Base-by-base conservation (phyloP, 805 yeast species). In the Candida sonorensis region DNA sequence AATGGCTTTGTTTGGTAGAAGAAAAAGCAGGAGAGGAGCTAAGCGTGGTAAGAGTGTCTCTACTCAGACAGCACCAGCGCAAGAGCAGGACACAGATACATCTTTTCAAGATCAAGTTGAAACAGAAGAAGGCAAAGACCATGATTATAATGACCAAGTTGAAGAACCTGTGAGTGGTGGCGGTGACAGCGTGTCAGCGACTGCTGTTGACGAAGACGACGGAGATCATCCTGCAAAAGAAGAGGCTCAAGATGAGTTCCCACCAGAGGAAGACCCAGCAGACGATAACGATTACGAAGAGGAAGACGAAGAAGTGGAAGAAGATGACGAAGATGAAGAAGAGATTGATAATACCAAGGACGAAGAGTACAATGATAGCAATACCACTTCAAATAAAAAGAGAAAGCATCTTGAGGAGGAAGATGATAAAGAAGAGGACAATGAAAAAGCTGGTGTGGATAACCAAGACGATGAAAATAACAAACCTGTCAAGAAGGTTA, bases 311-410 rank as follows among this genome's bases (percentile, higher is more conserved):
- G 54, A 37, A 19, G 59, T 40, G 16, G 57, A 43, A 17, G 58
- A 42, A 17, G 58, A 43, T 17, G 40, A 42, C 17, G 47, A 42
- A n/a, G 45, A 35, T 20, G 53, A 42, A n/a, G n/a, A 25, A 39
- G 40, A 10, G 28, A 31, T 23, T 27, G 40, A 30, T 31, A 42
- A 35, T 30, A 29, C 47, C 46, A 59, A 44, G 44, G 61, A 31
- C 37, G 63, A 35, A 50, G 64, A 27, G 26, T 64, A 38, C 41
- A 19, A 50, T 30, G 2, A 43, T 34, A 26, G 46, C 26, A n/a
- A 47, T 37, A 22, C 35, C 42, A 48, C 56, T 24, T 60, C 71
- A 19, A 59, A 62, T n/a, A n/a, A n/a, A n/a, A n/a, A n/a, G n/a
- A n/a, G n/a, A n/a, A n/a, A n/a, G n/a, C n/a, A n/a, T n/a, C n/a